phyloP scores from a whole-genome alignment of 2,329 filamentous ascomycete genomes.

The Periconia sp. region DNA sequence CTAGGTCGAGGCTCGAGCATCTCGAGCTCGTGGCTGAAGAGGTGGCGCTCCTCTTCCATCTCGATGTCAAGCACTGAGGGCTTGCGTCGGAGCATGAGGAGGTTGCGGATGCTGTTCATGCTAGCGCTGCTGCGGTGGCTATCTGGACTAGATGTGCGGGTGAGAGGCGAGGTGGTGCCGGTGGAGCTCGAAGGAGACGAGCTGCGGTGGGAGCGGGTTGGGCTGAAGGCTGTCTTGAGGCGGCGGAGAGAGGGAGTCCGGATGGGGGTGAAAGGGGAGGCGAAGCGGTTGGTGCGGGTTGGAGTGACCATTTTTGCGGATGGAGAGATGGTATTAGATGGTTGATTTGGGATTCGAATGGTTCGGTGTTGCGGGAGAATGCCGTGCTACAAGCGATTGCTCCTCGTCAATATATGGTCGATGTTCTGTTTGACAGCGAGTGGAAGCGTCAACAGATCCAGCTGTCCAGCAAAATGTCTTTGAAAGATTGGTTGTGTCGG shows the following conservation, averaged over 20 bases:
- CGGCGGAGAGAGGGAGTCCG: slow-evolving; percentile 39
- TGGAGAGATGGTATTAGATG: slow-evolving; percentile 7
- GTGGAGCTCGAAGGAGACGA: slow-evolving; percentile 28
- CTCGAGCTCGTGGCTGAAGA: slow-evolving; percentile 36
- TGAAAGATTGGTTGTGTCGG: neutral
- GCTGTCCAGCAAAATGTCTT: slow-evolving; percentile 18
- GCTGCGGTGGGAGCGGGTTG: slow-evolving; percentile 35
- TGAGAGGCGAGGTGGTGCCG: slow-evolving; percentile 37
- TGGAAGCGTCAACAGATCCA: slow-evolving; percentile 21
- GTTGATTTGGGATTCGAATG: slow-evolving; percentile 7
- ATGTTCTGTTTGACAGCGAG: neutral
- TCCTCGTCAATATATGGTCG: too few species aligned
- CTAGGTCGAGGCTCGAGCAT: slow-evolving; percentile 42
- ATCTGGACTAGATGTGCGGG: slow-evolving; percentile 36
- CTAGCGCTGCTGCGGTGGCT: slow-evolving; percentile 31
- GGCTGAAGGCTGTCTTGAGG: slow-evolving; percentile 43
- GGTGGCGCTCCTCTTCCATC: slow-evolving; percentile 40
- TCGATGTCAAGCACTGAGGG: slow-evolving; percentile 42
- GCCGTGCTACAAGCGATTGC: slow-evolving; percentile 15
- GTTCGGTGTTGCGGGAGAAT: slow-evolving; percentile 5
- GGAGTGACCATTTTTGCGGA: slow-evolving; percentile 33
- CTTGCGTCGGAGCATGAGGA: slow-evolving; percentile 41
- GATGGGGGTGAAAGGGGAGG: slow-evolving; percentile 39
- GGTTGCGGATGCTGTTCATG: slow-evolving; percentile 31
- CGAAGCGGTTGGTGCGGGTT: slow-evolving; percentile 46